Conservation (phyloP, 345 rosid genomes). For the Carallia brachiata region DNA sequence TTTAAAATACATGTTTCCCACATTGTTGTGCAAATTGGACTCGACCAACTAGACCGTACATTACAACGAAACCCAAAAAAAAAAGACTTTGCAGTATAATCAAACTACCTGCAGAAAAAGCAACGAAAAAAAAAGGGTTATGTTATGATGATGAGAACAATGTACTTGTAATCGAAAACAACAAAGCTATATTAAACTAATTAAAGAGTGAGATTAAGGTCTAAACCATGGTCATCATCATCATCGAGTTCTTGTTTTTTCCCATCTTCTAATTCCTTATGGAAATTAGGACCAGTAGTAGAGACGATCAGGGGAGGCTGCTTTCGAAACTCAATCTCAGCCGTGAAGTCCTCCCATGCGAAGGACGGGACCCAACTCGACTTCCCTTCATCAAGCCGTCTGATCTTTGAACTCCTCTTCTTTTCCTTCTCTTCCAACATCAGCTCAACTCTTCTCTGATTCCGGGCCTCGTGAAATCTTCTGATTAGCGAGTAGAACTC, state of each 20-base stretch:
- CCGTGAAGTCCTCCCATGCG: conserved; percentile 19
- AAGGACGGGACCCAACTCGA: conserved; percentile 38
- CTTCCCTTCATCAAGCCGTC: background rate
- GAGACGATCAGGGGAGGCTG: background rate
- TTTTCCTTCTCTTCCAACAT: conserved; percentile 1
- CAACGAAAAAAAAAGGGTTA: too few relatives aligned
- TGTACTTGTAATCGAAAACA: too few relatives aligned
- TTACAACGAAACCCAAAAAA: too few relatives aligned
- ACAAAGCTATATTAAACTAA: background rate
- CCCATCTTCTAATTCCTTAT: background rate
- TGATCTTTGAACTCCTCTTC: conserved; percentile 9
- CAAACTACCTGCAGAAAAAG: too few relatives aligned
- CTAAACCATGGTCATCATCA: conserved; percentile 8
- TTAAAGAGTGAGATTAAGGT: conserved; percentile 34
- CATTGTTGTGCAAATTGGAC: too few relatives aligned
- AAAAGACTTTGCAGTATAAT: too few relatives aligned
- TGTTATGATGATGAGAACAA: too few relatives aligned
- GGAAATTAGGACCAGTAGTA: background rate
- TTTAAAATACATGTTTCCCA: too few relatives aligned
- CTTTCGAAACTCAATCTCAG: background rate
- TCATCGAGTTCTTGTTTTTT: background rate
- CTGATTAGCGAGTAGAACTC: conserved; percentile 27
- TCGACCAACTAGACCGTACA: too few relatives aligned
- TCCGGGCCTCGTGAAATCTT: conserved; percentile 26
- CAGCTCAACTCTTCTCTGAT: conserved; percentile 18